Evolutionary conservation across 176 grass and related monocot species (phyloP).

Genomic region (Juncus effusus): DNA sequence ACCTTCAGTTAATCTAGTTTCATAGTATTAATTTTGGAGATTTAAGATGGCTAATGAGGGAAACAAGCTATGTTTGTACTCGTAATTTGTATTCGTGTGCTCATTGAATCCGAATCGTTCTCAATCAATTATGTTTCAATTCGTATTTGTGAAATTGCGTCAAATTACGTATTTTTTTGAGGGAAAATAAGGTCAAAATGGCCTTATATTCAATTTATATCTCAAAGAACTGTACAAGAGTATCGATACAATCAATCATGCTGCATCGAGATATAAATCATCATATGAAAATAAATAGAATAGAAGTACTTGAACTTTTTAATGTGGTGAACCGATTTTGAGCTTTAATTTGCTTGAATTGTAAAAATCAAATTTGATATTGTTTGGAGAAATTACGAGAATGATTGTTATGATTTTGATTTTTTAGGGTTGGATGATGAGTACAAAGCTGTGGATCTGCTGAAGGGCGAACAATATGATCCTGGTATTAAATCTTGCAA

Average conservation of each 20-base stretch:
- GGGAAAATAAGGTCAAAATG: background rate
- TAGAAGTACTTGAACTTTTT: too few species aligned
- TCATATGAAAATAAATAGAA: too few species aligned
- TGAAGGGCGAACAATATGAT: constrained; percentile 44
- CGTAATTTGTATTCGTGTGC: constrained; percentile 52
- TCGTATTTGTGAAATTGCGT: background rate
- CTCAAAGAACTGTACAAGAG: too few species aligned
- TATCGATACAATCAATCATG: background rate
- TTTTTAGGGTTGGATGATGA: constrained; percentile 67
- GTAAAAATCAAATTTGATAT: background rate
- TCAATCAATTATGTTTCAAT: constrained; percentile 23
- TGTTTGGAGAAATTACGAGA: background rate
- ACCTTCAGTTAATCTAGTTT: too few species aligned
- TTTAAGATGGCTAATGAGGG: constrained; percentile 11
- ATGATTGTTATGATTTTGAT: background rate
- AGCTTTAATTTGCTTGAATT: background rate
- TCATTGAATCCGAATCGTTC: constrained; percentile 57
- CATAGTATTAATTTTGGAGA: too few species aligned
- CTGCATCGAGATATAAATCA: background rate
- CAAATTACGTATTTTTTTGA: background rate
- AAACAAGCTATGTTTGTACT: constrained; percentile 37
- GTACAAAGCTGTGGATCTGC: constrained; percentile 75
- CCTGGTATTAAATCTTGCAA: constrained; percentile 34
- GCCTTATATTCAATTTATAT: background rate
- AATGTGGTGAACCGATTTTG: background rate